Base-by-base conservation (phyloP, 257 asterid species). In the Gentiana macrophylla region DNA sequence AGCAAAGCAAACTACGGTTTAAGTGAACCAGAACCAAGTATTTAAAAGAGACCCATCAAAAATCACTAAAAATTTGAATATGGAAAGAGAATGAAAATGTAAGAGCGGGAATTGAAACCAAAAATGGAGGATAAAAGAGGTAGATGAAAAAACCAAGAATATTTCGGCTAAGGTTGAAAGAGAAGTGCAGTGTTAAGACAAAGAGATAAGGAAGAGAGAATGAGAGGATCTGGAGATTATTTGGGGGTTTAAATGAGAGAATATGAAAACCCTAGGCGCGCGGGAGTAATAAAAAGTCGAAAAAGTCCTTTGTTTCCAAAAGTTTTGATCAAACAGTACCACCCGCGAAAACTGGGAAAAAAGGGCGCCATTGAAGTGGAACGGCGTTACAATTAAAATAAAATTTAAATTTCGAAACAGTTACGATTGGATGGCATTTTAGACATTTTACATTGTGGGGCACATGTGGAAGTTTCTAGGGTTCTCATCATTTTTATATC, bases 251-350 rank as follows among this genome's bases (percentile, higher is more conserved):
- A 68, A 76, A 81, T 64, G 65, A 59, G 65, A 50, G 56, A 56
- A 54, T 60, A 66, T 49, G 77, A 79, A 88, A 89, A 84, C 95
- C 97, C 97, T 85, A 85, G 82, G 79, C 52, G 78, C 75, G 84
- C 60, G 62, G 37, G 69, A 53, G 51, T 7, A 0, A 1, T n/a
- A 72, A 79, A 83, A 72, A 51, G 86, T 85, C 97, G 36, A 48
- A 55, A 72, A 50, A 65, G 61, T 68, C 72, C 77, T 52, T 57
- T 5, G 3, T 24, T 59, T 36, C 41, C 32, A 72, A 38, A 32
- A 2, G 6, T 52, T 52, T 76, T 36, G 37, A 59, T 52, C 55
- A 49, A 47, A 57, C 57, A 49, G 4, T 11, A n/a, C 10, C 12
- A 59, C 83, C 76, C 78, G 84, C 91, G 79, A 73, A 70, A 72